Base-by-base conservation (phyloP, 169 alveolate species). In the Plasmodium reichenowi region DNA sequence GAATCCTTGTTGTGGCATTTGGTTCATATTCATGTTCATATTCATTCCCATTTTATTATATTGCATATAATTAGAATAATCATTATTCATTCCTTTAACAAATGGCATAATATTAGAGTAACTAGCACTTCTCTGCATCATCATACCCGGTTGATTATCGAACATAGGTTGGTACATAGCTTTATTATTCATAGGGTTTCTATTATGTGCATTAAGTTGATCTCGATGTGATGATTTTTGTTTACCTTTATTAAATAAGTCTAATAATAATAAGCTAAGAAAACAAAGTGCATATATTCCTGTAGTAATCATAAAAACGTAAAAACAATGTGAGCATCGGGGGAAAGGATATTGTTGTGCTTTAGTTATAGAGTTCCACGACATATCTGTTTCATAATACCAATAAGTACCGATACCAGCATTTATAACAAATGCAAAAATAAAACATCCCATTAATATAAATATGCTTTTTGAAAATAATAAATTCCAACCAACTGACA, bases 261-360 rank as follows among this genome's bases (percentile, higher is more conserved):
- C 89, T 38, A 78, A 32, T 20, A 78, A 8, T 64, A 78, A 43
- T 32, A 78, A 43, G 8, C 45, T 20, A 64, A 78, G 5, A 64
- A 78, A 78, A 26, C 89, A 78, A 9, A 78, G 52, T n/a, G 72
- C 89, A 52, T 78, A 78, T 13, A 66, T 60, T 17, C 68, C 54
- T 0, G 89, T 78, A 9, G 89, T 78, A 24, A 63, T 52, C 68
- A 78, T 66, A 64, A 78, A 78, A 43, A 78, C 64, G n/a, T 78
- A 78, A 32, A 78, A 78, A 32, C 89, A 64, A 26, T 78, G 67
- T 22, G 89, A 78, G 15, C 89, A 78, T 66, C 48, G 64, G 10
- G 89, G 89, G 20, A 78, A 78, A 15, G 89, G 89, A 66, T 50
- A 78, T 58, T 64, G 78, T n/a, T 78, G 89, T 38, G 76, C 75